Evolutionary conservation across 225 moss, liverwort and hornwort species (phyloP).

Genomic region (Rhytidiadelphus loreus): DNA sequence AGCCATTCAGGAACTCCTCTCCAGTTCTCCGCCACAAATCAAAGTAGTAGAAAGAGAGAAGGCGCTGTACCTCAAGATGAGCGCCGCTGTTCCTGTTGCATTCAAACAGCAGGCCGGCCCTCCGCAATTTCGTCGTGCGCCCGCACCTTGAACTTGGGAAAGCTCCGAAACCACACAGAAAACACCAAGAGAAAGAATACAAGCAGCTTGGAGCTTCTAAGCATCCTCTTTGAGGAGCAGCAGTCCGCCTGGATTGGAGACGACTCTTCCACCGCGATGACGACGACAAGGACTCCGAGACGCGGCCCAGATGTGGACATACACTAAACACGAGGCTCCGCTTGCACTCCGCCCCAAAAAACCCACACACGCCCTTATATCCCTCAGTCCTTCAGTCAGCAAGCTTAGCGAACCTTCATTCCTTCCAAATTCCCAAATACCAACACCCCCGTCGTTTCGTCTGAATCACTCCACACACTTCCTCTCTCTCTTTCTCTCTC

Average conservation of each 20-base stretch:
- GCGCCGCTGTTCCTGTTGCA: background rate
- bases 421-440: background rate
- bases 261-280: background rate
- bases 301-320: constrained; percentile 30
- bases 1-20: background rate
- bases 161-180: constrained; percentile 17
- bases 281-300: background rate
- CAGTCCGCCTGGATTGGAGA: background rate
- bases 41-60: background rate
- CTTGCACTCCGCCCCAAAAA: background rate
- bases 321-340: constrained; percentile 13
- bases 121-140: background rate
- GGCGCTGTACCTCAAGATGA: background rate
- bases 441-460: background rate
- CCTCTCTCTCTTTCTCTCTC: background rate
- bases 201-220: constrained; percentile 11
- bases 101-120: background rate
- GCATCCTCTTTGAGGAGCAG: constrained; percentile 30
- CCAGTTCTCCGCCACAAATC: background rate
- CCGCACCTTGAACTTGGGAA: background rate
- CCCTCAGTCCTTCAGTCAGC: background rate
- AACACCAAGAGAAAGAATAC: constrained; percentile 27
- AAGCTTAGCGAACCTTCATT: background rate
- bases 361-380: background rate
- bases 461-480: background rate